phyloP scores from a whole-genome alignment of 1,284 basidiomycete species.

The Pseudomicrostroma phylloplanum region DNA sequence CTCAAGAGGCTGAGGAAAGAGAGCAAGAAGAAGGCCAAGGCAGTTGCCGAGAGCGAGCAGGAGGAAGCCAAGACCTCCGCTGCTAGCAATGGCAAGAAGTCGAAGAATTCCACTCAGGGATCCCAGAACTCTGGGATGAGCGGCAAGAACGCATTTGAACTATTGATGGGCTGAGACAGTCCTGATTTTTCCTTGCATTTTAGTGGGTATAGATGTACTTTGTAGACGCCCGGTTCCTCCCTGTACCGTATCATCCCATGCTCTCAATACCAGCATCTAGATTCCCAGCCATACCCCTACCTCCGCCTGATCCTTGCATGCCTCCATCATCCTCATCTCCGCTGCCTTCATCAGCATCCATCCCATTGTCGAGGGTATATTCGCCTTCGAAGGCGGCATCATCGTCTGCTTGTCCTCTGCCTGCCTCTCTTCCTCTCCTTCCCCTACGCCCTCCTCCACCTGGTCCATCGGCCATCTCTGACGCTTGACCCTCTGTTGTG shows the following conservation, averaged over 20 bases:
- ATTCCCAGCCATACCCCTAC: neutral
- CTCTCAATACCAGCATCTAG: neutral
- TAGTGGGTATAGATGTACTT: too few species aligned
- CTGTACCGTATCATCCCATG: neutral
- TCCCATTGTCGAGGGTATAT: neutral
- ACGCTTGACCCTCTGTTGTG: neutral
- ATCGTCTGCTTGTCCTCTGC: neutral
- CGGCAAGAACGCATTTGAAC: too few species aligned
- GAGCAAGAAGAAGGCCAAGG: constrained; percentile 5
- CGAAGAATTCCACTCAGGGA: too few species aligned
- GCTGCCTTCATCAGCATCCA: neutral
- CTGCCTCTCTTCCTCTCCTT: neutral
- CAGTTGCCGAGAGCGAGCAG: neutral
- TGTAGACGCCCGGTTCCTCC: too few species aligned
- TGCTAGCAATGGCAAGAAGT: too few species aligned
- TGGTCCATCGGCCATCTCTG: neutral
- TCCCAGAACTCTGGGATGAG: too few species aligned
- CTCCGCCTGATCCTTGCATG: neutral
- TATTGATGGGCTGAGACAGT: too few species aligned
- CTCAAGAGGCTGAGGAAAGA: constrained; percentile 20
- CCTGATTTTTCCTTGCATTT: too few species aligned
- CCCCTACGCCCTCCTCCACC: neutral
- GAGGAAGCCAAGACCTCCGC: neutral
- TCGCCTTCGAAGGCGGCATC: constrained; percentile 2
- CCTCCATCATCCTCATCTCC: neutral